Conservation (phyloP, 768 basidiomycete genomes). For the Tylopilus sp. region DNA sequence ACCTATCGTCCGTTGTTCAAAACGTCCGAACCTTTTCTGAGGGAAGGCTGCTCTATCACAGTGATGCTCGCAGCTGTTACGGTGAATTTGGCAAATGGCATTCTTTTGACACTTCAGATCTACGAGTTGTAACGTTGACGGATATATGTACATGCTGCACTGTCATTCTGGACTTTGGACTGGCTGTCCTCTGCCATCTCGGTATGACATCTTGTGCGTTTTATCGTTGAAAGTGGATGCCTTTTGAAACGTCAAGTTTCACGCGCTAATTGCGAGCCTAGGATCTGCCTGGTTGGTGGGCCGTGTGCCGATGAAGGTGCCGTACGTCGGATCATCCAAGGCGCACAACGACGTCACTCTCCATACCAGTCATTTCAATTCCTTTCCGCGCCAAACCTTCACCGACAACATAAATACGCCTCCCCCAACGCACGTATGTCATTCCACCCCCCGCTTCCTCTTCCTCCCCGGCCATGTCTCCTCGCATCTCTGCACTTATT, state of each 20-base stretch:
- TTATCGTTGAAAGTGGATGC: too few relatives aligned
- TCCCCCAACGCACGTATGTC: neutral
- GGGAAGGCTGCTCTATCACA: too few relatives aligned
- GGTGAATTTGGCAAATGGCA: neutral
- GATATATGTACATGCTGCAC: slow-evolving; percentile 6
- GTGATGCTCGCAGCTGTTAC: neutral
- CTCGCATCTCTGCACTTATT: slow-evolving; percentile 18
- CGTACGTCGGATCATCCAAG: neutral
- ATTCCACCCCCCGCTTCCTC: neutral
- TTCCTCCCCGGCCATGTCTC: slow-evolving; percentile 17
- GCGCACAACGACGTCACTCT: slow-evolving; percentile 12
- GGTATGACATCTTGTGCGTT: neutral
- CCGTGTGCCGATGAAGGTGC: slow-evolving; percentile 6
- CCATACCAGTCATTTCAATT: neutral
- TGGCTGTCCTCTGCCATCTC: neutral
- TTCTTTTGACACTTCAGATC: neutral
- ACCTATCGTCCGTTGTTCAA: neutral
- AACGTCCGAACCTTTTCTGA: too few relatives aligned
- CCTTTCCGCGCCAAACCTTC: slow-evolving; percentile 12
- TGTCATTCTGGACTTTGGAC: neutral
- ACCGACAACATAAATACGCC: slow-evolving; percentile 23
- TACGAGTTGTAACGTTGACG: neutral
- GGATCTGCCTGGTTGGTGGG: neutral
- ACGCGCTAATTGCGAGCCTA: neutral
- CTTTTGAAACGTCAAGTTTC: neutral